Base-by-base conservation (phyloP, 139 green algal species). In the Coelastrella sp. region DNA sequence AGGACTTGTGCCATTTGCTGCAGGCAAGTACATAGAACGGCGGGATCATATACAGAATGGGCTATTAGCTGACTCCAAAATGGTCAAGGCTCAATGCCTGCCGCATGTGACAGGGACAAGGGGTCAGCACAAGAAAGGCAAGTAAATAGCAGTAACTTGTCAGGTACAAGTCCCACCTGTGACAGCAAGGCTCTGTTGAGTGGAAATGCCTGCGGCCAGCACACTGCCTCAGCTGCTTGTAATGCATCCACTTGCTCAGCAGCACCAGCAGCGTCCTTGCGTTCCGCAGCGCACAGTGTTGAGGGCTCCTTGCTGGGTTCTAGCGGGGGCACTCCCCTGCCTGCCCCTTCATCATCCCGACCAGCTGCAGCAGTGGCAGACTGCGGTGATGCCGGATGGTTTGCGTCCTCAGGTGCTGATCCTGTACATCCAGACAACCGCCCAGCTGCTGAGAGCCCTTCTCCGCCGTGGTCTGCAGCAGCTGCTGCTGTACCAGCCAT, bases 1-100 rank as follows among this genome's bases (percentile, higher is more conserved):
- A 90, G 58, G 49, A 90, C 85, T 17, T 84, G 73, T 6, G 85
- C 74, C 73, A 90, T 84, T 90, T 82, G 85, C 72, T 83, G 85
- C 85, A 89, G 19, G 8, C 56, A 20, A 65, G 7, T 24, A 80
- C 17, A 78, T 17, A 72, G 63, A 72, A 72, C 0, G 5, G 35
- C 35, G 35, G 35, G 35, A 49, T 49, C 3, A 49, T 49, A 49
- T 3, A 49, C 1, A 49, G 35, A 49, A 49, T 49, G 35, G 35
- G 35, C 35, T 49, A 49, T 49, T 49, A 49, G 3, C 35, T 49
- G 35, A 49, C 35, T 49, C 1, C 35, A 49, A 49, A 3, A 49
- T 49, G 35, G 35, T 49, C 35, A 49, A 49, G 35, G 35, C 35
- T 49, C 35, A 49, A 49, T 49, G 35, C 35, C 35, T 49, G 35